phyloP scores from a whole-genome alignment of 345 rosid genomes.

The Lenwebbia sp. region DNA sequence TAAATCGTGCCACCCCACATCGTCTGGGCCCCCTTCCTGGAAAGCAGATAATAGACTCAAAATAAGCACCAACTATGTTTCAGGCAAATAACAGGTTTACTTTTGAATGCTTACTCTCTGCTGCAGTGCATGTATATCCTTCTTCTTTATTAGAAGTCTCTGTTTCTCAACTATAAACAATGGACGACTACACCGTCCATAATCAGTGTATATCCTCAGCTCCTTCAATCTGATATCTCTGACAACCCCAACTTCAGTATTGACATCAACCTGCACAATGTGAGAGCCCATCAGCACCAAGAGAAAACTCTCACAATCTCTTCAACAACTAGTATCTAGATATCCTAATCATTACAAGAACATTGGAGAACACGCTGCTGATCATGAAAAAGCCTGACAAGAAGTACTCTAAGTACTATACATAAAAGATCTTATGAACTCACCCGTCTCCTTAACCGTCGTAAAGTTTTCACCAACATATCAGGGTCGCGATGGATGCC shows the following conservation, averaged over 20 bases:
- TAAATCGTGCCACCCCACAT: constrained; percentile 92
- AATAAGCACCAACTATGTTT: neutral
- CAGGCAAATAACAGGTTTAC: neutral
- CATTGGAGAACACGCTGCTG: neutral
- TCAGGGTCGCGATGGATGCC: constrained; percentile 98
- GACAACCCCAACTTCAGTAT: constrained; percentile 97
- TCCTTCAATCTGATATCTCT: constrained; percentile 88
- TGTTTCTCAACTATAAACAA: constrained; percentile 92
- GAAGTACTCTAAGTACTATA: neutral
- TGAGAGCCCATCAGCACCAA: constrained; percentile 1
- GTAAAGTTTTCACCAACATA: constrained; percentile 93
- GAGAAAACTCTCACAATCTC: neutral
- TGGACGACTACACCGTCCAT: constrained; percentile 98
- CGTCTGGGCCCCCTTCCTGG: constrained; percentile 69
- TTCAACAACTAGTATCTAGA: neutral
- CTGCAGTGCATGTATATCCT: constrained; percentile 76
- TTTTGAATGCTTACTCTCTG: constrained; percentile 47
- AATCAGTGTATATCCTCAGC: constrained; percentile 87
- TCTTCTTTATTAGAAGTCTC: constrained; percentile 81
- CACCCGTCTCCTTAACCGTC: constrained; percentile 86
- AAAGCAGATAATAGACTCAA: neutral
- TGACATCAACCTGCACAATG: constrained; percentile 70
- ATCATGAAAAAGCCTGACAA: neutral
- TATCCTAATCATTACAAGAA: neutral
- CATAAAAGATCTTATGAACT: neutral